These are phyloP conservation scores for Nannochloropsis granulata DNA, from an alignment of 108 stramenopile species.

Conservation along the genomic window DNA sequence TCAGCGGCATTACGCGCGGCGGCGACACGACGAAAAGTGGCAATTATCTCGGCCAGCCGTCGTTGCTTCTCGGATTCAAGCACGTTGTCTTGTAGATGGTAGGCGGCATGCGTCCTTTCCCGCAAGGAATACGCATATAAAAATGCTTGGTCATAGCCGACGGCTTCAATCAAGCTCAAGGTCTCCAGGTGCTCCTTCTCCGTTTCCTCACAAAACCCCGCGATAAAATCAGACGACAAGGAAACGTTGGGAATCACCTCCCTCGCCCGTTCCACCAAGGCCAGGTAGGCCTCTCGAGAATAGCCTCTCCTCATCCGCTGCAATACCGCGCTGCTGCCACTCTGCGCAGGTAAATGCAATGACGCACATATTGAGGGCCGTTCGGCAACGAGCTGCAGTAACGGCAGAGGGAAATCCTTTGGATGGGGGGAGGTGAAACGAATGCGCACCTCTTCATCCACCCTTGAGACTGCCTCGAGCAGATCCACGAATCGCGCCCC, in stretches of 20 bases:
- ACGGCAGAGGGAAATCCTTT: slow-evolving; percentile 82
- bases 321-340: slow-evolving; percentile 69
- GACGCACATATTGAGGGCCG: slow-evolving; percentile 63
- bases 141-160: slow-evolving; percentile 84
- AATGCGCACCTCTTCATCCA: slow-evolving; percentile 73
- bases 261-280: slow-evolving; percentile 47
- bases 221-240: slow-evolving; percentile 83
- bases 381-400: slow-evolving; percentile 78
- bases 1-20: slow-evolving; percentile 2
- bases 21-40: slow-evolving; percentile 12
- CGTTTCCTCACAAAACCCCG: slow-evolving; percentile 96
- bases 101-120: slow-evolving; percentile 80
- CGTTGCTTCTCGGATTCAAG: slow-evolving; percentile 63
- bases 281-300: slow-evolving; percentile 76
- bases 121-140: slow-evolving; percentile 94
- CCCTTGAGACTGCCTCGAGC: slow-evolving; percentile 54
- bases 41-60: slow-evolving; percentile 45
- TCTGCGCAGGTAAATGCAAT: slow-evolving; percentile 92
- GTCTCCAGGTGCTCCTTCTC: slow-evolving; percentile 85
- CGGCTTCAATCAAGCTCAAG: slow-evolving; percentile 24
- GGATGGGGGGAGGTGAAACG: slow-evolving; percentile 97
- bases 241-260: slow-evolving; percentile 72
- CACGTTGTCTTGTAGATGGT: slow-evolving; percentile 82
- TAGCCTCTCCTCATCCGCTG: slow-evolving; percentile 86
- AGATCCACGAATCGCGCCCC: slow-evolving; percentile 89